Evolutionary conservation across 2,329 filamentous ascomycete species (phyloP).

Genomic region (Aspergillus viridinutans): DNA sequence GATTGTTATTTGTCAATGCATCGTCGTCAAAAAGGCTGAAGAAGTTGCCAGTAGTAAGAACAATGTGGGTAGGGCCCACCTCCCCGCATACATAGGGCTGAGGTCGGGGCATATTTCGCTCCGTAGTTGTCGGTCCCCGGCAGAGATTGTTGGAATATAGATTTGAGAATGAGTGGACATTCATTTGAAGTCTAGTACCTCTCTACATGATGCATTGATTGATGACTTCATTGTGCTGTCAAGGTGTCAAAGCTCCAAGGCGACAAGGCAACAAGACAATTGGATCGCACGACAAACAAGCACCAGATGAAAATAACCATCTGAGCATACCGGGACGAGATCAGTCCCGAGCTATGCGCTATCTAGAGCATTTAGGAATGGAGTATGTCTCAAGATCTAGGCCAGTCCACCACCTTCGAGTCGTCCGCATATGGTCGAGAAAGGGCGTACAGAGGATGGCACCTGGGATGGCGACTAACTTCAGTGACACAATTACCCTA

Average conservation of each 20-base stretch:
- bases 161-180: not conserved
- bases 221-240: not conserved
- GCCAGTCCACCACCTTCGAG: not conserved
- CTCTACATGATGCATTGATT: not conserved
- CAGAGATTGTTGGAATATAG: not conserved
- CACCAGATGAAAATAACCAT: not conserved
- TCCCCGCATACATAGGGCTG: slow-evolving; percentile 13
- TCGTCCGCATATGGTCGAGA: not conserved
- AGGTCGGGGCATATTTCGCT: not conserved
- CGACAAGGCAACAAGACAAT: not conserved
- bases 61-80: slow-evolving; percentile 5
- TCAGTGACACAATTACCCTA: not conserved
- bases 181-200: not conserved
- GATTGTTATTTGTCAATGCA: not conserved
- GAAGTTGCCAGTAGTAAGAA: not conserved
- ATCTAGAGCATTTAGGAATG: not conserved
- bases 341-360: not conserved
- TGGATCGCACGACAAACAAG: too few relatives aligned
- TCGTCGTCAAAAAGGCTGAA: not conserved
- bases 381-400: not conserved
- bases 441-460: too few relatives aligned
- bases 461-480: not conserved
- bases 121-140: not conserved
- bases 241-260: not conserved
- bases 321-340: not conserved